These are phyloP conservation scores for Aaosphaeria pasadenensis DNA, from an alignment of 2,329 filamentous ascomycete species.

Conservation along the genomic window DNA sequence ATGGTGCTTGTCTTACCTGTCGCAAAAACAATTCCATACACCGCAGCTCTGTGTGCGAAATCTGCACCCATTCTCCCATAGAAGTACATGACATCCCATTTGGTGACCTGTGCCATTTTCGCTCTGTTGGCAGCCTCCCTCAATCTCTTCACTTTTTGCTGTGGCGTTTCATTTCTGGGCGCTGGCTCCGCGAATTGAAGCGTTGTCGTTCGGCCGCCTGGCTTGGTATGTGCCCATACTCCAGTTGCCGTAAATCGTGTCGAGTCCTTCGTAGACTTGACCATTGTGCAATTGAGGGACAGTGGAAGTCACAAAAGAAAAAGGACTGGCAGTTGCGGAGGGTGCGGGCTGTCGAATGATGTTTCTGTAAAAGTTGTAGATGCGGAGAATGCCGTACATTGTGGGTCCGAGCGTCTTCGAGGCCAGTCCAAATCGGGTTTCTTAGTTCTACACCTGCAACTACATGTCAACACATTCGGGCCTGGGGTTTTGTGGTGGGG, in stretches of 20 bases:
- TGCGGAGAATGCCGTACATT: constrained; percentile 24
- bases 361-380: constrained; percentile 31
- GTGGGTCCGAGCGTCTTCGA: neutral
- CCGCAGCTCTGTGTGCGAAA: constrained; percentile 58
- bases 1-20: constrained; percentile 47
- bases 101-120: constrained; percentile 49
- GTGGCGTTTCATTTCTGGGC: constrained; percentile 49
- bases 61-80: constrained; percentile 50
- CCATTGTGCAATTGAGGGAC: constrained; percentile 35
- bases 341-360: constrained; percentile 26
- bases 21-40: constrained; percentile 58
- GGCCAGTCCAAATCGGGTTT: no score
- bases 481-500: no score
- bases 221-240: constrained; percentile 67
- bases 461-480: no score
- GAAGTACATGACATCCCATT: constrained; percentile 48
- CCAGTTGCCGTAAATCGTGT: constrained; percentile 73
- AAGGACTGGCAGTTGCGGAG: constrained; percentile 11
- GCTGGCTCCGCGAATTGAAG: constrained; percentile 40
- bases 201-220: constrained; percentile 40
- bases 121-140: constrained; percentile 48
- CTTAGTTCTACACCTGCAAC: no score
- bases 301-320: constrained; percentile 2
- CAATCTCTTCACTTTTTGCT: constrained; percentile 53
- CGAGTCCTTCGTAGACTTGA: constrained; percentile 73